These are phyloP conservation scores for Tarenaya hassleriana DNA, from an alignment of 345 rosid species.

Conservation along the genomic window DNA sequence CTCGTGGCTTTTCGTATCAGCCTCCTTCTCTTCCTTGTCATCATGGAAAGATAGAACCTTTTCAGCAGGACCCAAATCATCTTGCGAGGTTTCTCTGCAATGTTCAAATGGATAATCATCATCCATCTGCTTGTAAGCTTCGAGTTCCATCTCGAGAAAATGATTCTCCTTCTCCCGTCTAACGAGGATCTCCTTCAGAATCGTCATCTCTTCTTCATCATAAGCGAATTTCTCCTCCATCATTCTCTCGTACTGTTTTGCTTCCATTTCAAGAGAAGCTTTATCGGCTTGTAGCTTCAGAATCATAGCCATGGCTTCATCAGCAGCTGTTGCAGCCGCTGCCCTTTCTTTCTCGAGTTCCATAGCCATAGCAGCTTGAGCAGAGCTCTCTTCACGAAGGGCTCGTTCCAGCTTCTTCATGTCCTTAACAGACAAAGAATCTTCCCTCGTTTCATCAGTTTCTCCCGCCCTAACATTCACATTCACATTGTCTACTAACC, in stretches of 20 bases:
- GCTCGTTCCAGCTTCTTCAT: constrained; percentile 45
- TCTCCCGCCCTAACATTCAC: too few relatives aligned
- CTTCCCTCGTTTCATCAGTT: constrained; percentile 13
- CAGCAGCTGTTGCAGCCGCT: constrained; percentile 78
- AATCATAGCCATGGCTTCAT: constrained; percentile 96
- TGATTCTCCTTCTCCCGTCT: constrained; percentile 71
- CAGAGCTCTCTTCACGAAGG: constrained; percentile 48
- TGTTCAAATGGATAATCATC: constrained; percentile 28
- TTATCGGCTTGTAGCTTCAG: constrained; percentile 69
- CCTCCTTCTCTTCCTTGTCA: background rate
- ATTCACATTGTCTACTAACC: too few relatives aligned
- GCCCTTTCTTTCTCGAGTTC: constrained; percentile 84
- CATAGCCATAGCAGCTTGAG: constrained; percentile 36
- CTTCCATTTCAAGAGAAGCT: constrained; percentile 82
- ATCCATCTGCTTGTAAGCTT: constrained; percentile 49
- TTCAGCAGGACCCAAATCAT: too few relatives aligned
- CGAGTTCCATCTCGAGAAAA: constrained; percentile 73
- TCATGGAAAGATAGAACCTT: too few relatives aligned
- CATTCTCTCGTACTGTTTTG: constrained; percentile 77
- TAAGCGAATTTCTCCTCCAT: constrained; percentile 78
- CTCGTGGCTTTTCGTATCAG: constrained; percentile 1
- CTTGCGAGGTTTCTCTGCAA: constrained; percentile 6
- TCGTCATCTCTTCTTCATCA: constrained; percentile 76
- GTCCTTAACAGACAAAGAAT: constrained; percentile 18
- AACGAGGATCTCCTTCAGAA: constrained; percentile 76